Percentiles rank a stretch among this genome's conserved stretches.
phyloP scores from a whole-genome alignment of 1,284 basidiomycete species.

The Fomitopsis palustris region DNA sequence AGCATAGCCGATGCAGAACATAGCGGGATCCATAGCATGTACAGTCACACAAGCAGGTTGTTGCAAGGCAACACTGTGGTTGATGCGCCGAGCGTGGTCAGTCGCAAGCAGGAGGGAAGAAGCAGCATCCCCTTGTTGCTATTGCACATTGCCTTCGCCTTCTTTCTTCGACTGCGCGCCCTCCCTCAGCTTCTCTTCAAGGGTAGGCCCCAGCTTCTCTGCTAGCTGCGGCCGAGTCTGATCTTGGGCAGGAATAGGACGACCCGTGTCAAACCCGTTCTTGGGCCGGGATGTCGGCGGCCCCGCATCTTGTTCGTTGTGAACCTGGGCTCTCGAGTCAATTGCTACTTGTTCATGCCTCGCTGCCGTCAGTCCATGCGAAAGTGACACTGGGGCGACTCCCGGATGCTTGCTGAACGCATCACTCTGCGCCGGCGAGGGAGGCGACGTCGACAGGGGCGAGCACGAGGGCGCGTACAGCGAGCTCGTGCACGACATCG shows the following conservation, averaged over 20 bases:
- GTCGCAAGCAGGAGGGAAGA: background rate
- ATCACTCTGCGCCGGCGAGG: slow-evolving; percentile 24
- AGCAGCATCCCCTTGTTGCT: too few relatives aligned
- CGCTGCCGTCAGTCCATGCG: background rate
- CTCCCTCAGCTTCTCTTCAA: background rate
- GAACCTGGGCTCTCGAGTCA: background rate
- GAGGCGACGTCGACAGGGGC: slow-evolving; percentile 31
- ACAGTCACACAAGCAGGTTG: background rate
- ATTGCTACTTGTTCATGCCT: background rate
- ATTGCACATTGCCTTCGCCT: too few relatives aligned
- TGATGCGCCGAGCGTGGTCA: background rate
- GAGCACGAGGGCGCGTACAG: slow-evolving; percentile 31
- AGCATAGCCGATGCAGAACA: slow-evolving; percentile 1
- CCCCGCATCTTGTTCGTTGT: background rate
- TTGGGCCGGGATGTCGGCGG: background rate
- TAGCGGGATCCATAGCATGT: slow-evolving; percentile 1
- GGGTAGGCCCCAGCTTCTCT: background rate
- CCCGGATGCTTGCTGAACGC: slow-evolving; percentile 1
- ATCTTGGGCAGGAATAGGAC: background rate
- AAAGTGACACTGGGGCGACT: background rate
- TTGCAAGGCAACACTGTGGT: background rate
- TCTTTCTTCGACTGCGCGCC: background rate
- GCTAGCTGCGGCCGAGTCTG: background rate
- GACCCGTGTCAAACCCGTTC: background rate
- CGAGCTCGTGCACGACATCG: slow-evolving; percentile 32